These are phyloP conservation scores for Hypoxylon sp. DNA, from an alignment of 2,329 filamentous ascomycete genomes.

Conservation along the genomic window DNA sequence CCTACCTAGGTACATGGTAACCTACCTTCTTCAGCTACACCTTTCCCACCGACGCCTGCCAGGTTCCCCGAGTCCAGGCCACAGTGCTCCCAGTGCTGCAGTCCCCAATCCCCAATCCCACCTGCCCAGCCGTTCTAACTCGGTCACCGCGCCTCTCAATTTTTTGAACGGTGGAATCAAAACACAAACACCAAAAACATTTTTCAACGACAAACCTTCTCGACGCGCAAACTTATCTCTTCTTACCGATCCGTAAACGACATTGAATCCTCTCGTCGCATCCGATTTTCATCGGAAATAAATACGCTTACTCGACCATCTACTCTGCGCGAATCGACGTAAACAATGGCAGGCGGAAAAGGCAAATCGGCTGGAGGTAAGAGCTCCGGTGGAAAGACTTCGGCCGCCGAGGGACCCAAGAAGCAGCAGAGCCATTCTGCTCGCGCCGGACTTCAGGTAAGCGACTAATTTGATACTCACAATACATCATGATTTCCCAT, in stretches of 20 bases:
- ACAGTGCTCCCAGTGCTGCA: no score
- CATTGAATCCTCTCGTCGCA: constrained; percentile 14
- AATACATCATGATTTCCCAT: constrained; percentile 29
- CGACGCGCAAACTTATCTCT: constrained; percentile 44
- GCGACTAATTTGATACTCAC: constrained; percentile 52
- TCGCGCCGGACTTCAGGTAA: constrained; percentile 94
- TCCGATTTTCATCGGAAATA: constrained; percentile 12
- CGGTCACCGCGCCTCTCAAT: constrained; percentile 46
- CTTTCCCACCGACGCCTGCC: constrained; percentile 4
- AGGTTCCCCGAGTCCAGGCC: neutral
- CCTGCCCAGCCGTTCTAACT: constrained; percentile 18
- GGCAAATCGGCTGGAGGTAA: constrained; percentile 90
- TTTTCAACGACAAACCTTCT: constrained; percentile 44
- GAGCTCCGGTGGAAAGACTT: constrained; percentile 54
- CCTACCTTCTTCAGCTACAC: neutral
- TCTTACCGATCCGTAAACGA: constrained; percentile 34
- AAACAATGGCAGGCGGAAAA: constrained; percentile 84
- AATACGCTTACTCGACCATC: constrained; percentile 21
- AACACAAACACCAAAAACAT: constrained; percentile 48
- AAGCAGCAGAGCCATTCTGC: constrained; percentile 97
- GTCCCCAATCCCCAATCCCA: neutral
- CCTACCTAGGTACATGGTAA: no score
- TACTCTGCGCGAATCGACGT: constrained; percentile 41
- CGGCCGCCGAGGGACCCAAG: constrained; percentile 72
- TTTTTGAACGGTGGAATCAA: constrained; percentile 42